phyloP scores from a whole-genome alignment of 345 rosid species.

The Populus nigra region DNA sequence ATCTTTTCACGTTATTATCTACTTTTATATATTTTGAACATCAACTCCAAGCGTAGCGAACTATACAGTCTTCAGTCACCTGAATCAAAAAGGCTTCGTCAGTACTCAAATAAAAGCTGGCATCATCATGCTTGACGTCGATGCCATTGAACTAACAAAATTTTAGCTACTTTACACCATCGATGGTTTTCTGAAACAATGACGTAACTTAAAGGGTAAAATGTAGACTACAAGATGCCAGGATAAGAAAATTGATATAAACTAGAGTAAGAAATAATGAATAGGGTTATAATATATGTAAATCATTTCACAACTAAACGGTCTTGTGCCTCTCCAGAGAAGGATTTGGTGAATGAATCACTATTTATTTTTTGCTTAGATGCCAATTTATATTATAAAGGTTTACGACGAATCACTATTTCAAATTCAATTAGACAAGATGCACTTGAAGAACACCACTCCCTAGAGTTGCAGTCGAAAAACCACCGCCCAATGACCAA shows the following conservation, averaged over 20 bases:
- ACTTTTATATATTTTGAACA: not conserved
- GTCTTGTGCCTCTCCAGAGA: not conserved
- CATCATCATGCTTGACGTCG: not conserved
- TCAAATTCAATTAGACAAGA: not conserved
- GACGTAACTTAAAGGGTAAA: not conserved
- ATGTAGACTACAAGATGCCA: not conserved
- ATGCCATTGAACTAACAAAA: not conserved
- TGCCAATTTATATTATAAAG: not conserved
- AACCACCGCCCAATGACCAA: no score
- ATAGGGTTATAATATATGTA: not conserved
- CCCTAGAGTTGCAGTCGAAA: not conserved
- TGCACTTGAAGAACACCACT: no score
- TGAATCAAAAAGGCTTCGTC: slow-evolving; percentile 2
- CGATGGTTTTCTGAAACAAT: not conserved
- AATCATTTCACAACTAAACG: not conserved
- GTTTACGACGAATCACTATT: no score
- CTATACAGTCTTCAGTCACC: not conserved
- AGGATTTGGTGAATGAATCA: not conserved
- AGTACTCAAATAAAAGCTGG: not conserved
- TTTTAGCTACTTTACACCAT: not conserved
- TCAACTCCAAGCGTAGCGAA: slow-evolving; percentile 1
- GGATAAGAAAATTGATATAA: not conserved
- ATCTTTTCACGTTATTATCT: not conserved
- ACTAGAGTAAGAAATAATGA: not conserved
- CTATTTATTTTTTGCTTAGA: not conserved